These are phyloP conservation scores for Globisporangium spinosum DNA, from an alignment of 352 stramenopile genomes.

Conservation along the genomic window DNA sequence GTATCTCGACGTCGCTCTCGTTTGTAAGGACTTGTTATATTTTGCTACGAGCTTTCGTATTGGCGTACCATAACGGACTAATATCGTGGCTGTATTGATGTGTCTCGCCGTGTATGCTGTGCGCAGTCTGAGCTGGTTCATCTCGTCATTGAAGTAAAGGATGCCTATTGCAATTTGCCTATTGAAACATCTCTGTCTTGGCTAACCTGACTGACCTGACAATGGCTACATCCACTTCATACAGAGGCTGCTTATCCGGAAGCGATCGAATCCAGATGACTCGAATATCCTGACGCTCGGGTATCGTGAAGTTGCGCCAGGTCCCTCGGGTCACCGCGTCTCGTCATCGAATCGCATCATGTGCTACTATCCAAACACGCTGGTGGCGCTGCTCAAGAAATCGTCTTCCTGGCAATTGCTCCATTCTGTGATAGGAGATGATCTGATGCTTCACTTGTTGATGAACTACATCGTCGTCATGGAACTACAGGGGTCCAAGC, in stretches of 20 bases:
- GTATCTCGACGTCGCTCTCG: slow-evolving; percentile 24
- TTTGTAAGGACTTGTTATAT: slow-evolving; percentile 23
- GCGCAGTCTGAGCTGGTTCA: slow-evolving; percentile 41
- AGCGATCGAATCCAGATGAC: slow-evolving; percentile 36
- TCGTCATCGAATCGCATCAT: slow-evolving; percentile 57
- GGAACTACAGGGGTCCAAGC: slow-evolving; percentile 24
- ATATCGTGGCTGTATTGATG: neutral
- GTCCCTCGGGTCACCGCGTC: slow-evolving; percentile 43
- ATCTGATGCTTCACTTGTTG: slow-evolving; percentile 62
- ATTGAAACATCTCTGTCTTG: neutral
- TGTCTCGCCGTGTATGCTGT: neutral
- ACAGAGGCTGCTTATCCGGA: slow-evolving; percentile 40
- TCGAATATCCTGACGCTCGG: slow-evolving; percentile 67
- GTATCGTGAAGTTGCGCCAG: slow-evolving; percentile 49
- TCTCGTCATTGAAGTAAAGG: slow-evolving; percentile 37
- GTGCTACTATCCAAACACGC: slow-evolving; percentile 73
- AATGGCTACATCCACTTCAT: neutral
- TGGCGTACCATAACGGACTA: neutral
- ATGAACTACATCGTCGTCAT: slow-evolving; percentile 61
- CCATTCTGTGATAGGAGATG: slow-evolving; percentile 57
- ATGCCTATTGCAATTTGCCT: neutral
- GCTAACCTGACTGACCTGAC: neutral
- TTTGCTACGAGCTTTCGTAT: neutral
- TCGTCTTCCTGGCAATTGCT: slow-evolving; percentile 37
- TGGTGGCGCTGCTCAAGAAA: slow-evolving; percentile 61